Evolutionary conservation across 2,329 filamentous ascomycete species (phyloP).

Genomic region (Colletotrichum theobromicola): DNA sequence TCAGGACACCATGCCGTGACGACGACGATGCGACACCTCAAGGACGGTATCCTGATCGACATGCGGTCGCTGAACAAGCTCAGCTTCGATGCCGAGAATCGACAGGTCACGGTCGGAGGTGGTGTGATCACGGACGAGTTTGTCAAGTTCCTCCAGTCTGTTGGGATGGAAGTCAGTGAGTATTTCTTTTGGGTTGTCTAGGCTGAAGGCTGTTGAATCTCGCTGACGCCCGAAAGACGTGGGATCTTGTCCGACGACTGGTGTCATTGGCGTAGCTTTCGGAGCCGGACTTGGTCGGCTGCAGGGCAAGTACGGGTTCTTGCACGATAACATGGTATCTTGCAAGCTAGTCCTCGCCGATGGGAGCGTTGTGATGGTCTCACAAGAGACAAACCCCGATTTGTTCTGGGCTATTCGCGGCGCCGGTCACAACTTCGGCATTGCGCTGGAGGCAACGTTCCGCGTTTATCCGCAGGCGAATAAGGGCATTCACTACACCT

Average conservation of each 20-base stretch:
- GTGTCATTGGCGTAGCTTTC: conserved; percentile 32
- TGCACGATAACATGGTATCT: conserved; percentile 37
- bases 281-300: conserved; percentile 36
- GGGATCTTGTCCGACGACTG: conserved; percentile 23
- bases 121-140: conserved; percentile 11
- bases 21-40: conserved; percentile 14
- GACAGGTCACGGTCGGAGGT: not conserved
- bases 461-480: conserved; percentile 39
- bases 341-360: conserved; percentile 31
- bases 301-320: conserved; percentile 23
- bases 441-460: conserved; percentile 50
- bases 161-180: conserved; percentile 17
- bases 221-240: not conserved
- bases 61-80: conserved; percentile 26
- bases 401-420: conserved; percentile 55
- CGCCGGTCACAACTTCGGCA: conserved; percentile 55
- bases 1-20: conserved; percentile 24
- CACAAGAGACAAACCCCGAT: conserved; percentile 33
- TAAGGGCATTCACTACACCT: conserved; percentile 26
- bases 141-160: conserved; percentile 5
- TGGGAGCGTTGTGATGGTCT: conserved; percentile 27
- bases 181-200: not conserved
- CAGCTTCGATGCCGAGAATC: conserved; percentile 16
- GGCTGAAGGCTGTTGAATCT: no score
- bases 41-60: conserved; percentile 26